Conservation (phyloP, 345 rosid species). For the Lepidium africanum region DNA sequence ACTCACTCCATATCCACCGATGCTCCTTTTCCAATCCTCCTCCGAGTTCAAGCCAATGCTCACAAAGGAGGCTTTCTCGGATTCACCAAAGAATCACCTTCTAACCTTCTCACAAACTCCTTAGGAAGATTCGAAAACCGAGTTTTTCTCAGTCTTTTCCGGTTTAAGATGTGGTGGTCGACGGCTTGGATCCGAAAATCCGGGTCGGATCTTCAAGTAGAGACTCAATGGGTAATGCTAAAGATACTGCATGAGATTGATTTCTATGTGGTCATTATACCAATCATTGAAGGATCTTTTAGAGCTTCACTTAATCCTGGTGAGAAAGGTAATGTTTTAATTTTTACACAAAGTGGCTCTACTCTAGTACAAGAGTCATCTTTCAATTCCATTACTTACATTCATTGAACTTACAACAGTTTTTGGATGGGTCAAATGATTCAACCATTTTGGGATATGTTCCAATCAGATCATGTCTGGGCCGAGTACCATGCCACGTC, state of each 20-base stretch:
- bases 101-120: slow-evolving; percentile 43
- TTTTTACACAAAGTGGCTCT: slow-evolving; percentile 71
- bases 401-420: slow-evolving; percentile 92
- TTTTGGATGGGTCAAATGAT: slow-evolving; percentile 88
- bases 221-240: slow-evolving; percentile 72
- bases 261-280: slow-evolving; percentile 53
- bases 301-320: slow-evolving; percentile 71
- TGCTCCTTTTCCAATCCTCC: slow-evolving; percentile 47
- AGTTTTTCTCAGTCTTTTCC: slow-evolving; percentile 54
- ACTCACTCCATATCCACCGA: slow-evolving; percentile 35
- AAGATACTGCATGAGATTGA: slow-evolving; percentile 54
- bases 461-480: slow-evolving; percentile 80
- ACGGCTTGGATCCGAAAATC: slow-evolving; percentile 73
- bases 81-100: slow-evolving; percentile 37
- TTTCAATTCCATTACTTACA: slow-evolving; percentile 57
- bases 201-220: slow-evolving; percentile 75
- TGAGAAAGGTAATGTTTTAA: slow-evolving; percentile 40
- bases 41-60: slow-evolving; percentile 41
- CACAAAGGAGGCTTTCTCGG: slow-evolving; percentile 68
- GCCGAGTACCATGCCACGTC: slow-evolving; percentile 87
- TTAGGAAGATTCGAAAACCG: slow-evolving; percentile 52
- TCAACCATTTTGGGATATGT: slow-evolving; percentile 98
- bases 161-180: slow-evolving; percentile 94
- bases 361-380: slow-evolving; percentile 39
- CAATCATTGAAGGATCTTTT: slow-evolving; percentile 59